phyloP scores from a whole-genome alignment of 345 rosid genomes.

The Balakata baccata region DNA sequence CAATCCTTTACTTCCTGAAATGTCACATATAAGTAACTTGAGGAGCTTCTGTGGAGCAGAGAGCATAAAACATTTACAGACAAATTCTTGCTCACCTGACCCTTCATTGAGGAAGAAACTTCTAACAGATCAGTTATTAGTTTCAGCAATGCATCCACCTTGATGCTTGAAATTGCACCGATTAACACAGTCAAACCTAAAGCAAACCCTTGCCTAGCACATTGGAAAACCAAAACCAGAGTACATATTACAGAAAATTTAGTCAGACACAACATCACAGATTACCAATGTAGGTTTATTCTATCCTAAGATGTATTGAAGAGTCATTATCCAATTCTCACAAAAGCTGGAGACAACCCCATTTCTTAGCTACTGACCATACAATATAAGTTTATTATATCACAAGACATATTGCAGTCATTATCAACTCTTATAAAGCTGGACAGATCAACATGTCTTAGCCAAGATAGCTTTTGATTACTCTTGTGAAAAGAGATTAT shows the following conservation, averaged over 20 bases:
- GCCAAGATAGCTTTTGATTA: background rate
- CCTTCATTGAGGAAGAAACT: slow-evolving; percentile 87
- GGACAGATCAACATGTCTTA: background rate
- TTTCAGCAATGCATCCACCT: slow-evolving; percentile 64
- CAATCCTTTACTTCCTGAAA: slow-evolving; percentile 83
- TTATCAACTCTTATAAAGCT: background rate
- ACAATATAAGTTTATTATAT: background rate
- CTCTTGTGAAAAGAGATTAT: background rate
- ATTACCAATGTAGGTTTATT: background rate
- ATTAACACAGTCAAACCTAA: slow-evolving; percentile 69
- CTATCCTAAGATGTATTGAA: background rate
- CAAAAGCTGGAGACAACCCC: background rate
- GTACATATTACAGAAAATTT: background rate
- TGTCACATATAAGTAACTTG: slow-evolving; percentile 16
- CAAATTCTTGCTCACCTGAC: slow-evolving; percentile 58
- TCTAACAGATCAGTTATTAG: slow-evolving; percentile 65
- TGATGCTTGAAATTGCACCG: slow-evolving; percentile 53
- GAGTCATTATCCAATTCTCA: background rate
- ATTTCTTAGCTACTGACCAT: background rate
- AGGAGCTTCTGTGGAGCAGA: slow-evolving; percentile 3
- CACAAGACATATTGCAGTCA: slow-evolving; percentile 1
- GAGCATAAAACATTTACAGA: background rate
- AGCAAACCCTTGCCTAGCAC: slow-evolving; percentile 95
- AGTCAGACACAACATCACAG: slow-evolving; percentile 7
- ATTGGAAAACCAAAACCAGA: slow-evolving; percentile 42